Evolutionary conservation across 2,329 filamentous ascomycete genomes (phyloP).

Genomic region (Penicillium sp.): DNA sequence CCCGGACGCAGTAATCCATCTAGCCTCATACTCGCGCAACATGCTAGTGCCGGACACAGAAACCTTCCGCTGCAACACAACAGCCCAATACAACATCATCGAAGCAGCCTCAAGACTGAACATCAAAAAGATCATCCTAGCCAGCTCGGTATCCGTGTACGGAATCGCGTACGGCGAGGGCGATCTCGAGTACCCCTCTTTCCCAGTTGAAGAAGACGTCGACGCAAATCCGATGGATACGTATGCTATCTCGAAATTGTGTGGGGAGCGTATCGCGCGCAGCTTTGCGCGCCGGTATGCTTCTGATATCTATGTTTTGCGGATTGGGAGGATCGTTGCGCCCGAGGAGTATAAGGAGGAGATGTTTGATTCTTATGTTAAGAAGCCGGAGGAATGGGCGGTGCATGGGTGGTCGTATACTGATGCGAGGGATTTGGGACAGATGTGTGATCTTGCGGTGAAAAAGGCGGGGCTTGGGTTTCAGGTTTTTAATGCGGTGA

Average conservation of each 20-base stretch:
- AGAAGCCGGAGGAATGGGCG: constrained; percentile 52
- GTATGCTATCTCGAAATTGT: constrained; percentile 62
- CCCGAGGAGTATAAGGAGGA: constrained; percentile 59
- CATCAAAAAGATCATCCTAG: constrained; percentile 62
- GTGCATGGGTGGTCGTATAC: constrained; percentile 64
- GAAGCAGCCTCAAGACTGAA: constrained; percentile 63
- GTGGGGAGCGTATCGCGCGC: constrained; percentile 57
- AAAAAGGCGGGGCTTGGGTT: constrained; percentile 58
- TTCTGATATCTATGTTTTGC: constrained; percentile 60
- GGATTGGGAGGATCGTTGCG: constrained; percentile 62
- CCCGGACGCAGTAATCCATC: constrained; percentile 64
- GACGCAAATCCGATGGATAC: constrained; percentile 62
- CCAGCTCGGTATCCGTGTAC: constrained; percentile 60
- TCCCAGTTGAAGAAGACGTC: constrained; percentile 60
- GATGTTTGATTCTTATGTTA: constrained; percentile 52
- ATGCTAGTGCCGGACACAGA: constrained; percentile 63
- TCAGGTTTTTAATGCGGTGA: constrained; percentile 65
- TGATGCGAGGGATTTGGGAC: constrained; percentile 61
- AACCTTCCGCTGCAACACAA: constrained; percentile 57
- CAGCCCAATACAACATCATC: constrained; percentile 61
- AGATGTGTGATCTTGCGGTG: constrained; percentile 59
- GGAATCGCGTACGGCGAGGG: constrained; percentile 63
- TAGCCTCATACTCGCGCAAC: constrained; percentile 59
- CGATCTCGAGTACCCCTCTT: constrained; percentile 55
- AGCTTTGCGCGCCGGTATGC: constrained; percentile 57